Evolutionary conservation across 2,329 filamentous ascomycete genomes (phyloP), one percentile per base, ranked within the genome.

Genomic region (Fusarium nanum): DNA sequence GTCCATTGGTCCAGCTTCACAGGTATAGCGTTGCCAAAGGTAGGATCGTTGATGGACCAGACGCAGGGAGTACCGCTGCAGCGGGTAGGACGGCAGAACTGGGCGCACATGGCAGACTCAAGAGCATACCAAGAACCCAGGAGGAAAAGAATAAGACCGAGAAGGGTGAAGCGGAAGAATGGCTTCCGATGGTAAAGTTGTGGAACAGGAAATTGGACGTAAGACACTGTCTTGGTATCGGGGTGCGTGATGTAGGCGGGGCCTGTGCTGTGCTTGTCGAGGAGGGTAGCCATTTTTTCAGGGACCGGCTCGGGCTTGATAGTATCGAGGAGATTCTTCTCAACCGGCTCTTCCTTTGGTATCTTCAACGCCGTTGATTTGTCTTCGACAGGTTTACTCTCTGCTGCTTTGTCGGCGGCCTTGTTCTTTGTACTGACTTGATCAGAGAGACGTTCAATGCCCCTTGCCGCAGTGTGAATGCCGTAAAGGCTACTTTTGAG

Each of bases 1-100:
- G 81, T 75, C 88, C 88, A 90, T 71, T 90, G 83, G 74, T 91
- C 88, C 14, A 90, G 73, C 79, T 90, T 90, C 60, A 88, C 84
- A 5, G 88, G 88, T 47, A 90, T 81, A 2, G 87, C 86, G 41
- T 81, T 82, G n/a, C 88, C 88, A 76, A 88, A 90, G 27, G 84
- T 83, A 1, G 88, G 88, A 74, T 90, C 88, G 47, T 86, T 82
- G 13, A 83, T 82, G 28, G 84, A 85, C 86, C 86, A 90, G 37
- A 83, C 80, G 74, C 87, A 89, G 3, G 83, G 81, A 48, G 62
- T 76, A 54, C 49, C 76, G 14, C 81, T 81, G 68, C 88, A 89
- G 32, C 81, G 81, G n/a, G 79, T 75, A 3, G 87, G 86, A 18
- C 84, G 84, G 73, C 87, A 89, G 77, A 85, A 90, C 9, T 79